Base-by-base conservation (phyloP, 1,139 yeast species). In the Hemisphaericaspora subhashii region DNA sequence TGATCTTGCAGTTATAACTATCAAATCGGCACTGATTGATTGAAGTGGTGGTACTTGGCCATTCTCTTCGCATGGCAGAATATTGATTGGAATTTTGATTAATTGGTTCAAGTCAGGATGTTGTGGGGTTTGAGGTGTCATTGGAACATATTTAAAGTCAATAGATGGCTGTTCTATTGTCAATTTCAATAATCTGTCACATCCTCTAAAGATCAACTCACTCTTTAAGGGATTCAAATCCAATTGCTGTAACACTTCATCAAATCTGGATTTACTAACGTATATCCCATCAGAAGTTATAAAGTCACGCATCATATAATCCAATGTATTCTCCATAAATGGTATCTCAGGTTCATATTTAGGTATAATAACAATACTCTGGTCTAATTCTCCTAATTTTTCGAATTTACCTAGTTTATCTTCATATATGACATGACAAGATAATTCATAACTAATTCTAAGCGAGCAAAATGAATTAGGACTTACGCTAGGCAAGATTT, bases 1-100 rank as follows among this genome's bases (percentile, higher is more conserved):
- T 2, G 72, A 60, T 32, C 58, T 51, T 8, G 66, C 46, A 1
- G 72, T 63, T 10, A 62, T 45, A 4, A 55, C 68, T n/a, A 60
- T 56, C 27, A 69, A 49, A 37, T 67, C 72, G 3, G 58, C 56
- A 4, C 40, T 35, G 3, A 66, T 37, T 1, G 47, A 36, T 42
- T 64, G 66, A 32, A 69, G 48, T 9, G 25, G 12, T 4, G 40
- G 40, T 13, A 12, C 8, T 12, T 3, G 13, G 4, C 17, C 18
- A 24, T 14, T 11, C 20, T 16, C 28, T 15, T 18, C 32, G 3
- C n/a, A 5, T 11, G 32, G 12, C 15, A 7, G 22, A 8, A 36
- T 18, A 17, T 12, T 17, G 3, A 40, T 23, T 11, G 43, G 39
- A 8, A 39, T 17, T 3, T 14, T 18, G 9, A 42, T n/a, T 1